A percentile compares a stretch with the other conserved stretches of the same genome.
phyloP scores from a whole-genome alignment of 2,329 filamentous ascomycete genomes.

The Epichloe coenophiala region DNA sequence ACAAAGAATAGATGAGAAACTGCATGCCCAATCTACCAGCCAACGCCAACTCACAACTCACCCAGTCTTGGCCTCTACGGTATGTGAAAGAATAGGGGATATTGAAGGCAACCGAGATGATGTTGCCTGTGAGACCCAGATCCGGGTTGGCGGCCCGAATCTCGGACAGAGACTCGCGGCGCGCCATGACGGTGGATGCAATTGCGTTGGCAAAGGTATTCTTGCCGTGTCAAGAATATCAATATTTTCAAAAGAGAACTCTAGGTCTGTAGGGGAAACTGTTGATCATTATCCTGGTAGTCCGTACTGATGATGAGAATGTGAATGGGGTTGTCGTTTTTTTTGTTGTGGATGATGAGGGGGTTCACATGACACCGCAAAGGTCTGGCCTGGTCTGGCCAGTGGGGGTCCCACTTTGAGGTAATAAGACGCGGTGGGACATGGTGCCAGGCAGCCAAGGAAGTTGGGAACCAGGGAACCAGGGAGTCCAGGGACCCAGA shows the following conservation, averaged over 20 bases:
- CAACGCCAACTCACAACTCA: constrained; percentile 33
- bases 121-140: constrained; percentile 46
- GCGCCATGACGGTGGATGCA: constrained; percentile 20
- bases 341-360: constrained; percentile 4
- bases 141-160: constrained; percentile 43
- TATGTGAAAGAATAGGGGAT: constrained; percentile 48
- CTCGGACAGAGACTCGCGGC: constrained; percentile 39
- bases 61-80: constrained; percentile 46
- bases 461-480: background rate
- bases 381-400: background rate
- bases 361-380: constrained; percentile 1
- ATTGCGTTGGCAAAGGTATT: background rate
- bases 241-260: background rate
- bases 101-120: constrained; percentile 53
- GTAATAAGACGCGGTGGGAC: constrained; percentile 1
- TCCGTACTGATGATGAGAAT: background rate
- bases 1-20: too few relatives aligned
- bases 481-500: too few relatives aligned
- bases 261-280: background rate
- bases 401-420: constrained; percentile 2
- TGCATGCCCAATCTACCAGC: background rate
- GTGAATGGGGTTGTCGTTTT: constrained; percentile 3
- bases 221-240: background rate
- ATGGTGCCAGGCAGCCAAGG: background rate
- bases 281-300: background rate